Evolutionary conservation across 805 yeast species (phyloP), one percentile per base, ranked within the genome.

Genomic region (Sugiyamaella smithiae): DNA sequence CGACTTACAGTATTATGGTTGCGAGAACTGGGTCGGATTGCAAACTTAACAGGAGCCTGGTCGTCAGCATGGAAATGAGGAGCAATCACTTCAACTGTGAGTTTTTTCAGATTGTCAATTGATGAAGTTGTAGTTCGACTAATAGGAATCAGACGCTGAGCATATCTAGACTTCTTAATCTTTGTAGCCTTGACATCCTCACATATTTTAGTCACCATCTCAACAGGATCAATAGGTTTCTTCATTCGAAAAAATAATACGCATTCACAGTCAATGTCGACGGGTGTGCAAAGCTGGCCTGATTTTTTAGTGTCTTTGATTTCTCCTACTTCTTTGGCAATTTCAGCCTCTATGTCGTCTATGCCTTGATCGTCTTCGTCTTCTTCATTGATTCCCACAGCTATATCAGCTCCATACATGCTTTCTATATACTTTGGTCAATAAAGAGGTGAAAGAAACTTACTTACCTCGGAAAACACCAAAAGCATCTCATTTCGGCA

Each of bases 61-160:
- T 53, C 57, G 16, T 65, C 70, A 25, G 67, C 65, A 57, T 85
- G 89, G 63, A 88, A 85, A 64, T 82, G 86, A 1, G 86, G 84
- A 17, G 67, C 73, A 46, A 88, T 64, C n/a, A 88, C 82, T 43
- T 70, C 69, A 45, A 71, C 67, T 6, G 87, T 78, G 49, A 88
- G 63, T 57, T 77, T 78, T 43, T 67, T 68, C 26, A 93, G 68
- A 58, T 88, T 95, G 17, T 81, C 84, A 56, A 79, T 67, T 1
- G 82, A 76, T 0, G 96, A 85, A 46, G 84, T 77, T 41, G 84
- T 85, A 1, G 97, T 86, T 49, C 67, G 69, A 12, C 86, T 81
- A 11, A 93, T 77, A 0, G 98, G 98, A 0, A 91, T 78, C 48
- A 93, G 65, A 57, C 88, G 80, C 60, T 87, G 93, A 2, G 90